Evolutionary conservation across 495 filamentous ascomycete species (phyloP).

Genomic region (Durotheca rogersii): DNA sequence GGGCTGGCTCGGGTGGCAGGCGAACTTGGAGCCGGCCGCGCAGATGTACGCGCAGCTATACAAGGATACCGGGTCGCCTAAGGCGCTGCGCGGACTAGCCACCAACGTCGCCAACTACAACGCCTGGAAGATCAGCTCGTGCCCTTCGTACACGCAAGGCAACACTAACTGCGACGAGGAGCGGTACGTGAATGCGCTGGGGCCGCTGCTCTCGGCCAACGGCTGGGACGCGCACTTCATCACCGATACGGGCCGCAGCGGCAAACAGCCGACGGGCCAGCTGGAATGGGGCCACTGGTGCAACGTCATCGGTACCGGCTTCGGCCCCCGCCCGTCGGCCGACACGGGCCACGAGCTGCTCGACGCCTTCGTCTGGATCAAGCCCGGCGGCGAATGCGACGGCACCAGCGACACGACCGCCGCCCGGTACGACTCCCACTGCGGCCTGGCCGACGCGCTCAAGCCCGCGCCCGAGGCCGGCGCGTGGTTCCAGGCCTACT

Average conservation of each 20-base stretch:
- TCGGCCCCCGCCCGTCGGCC: constrained; percentile 63
- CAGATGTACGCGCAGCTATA: constrained; percentile 61
- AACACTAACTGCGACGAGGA: constrained; percentile 61
- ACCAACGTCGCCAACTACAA: constrained; percentile 82
- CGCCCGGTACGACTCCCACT: constrained; percentile 62
- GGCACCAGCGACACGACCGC: constrained; percentile 60
- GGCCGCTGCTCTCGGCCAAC: constrained; percentile 54
- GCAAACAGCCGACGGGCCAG: constrained; percentile 58
- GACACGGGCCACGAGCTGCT: constrained; percentile 59
- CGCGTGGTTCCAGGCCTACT: constrained; percentile 71
- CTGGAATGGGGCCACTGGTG: constrained; percentile 75
- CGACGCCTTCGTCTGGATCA: constrained; percentile 78
- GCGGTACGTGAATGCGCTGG: constrained; percentile 63
- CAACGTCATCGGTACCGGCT: constrained; percentile 67
- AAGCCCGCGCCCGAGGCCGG: constrained; percentile 68
- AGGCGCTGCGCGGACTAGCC: constrained; percentile 63
- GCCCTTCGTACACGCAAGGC: constrained; percentile 56
- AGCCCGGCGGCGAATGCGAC: constrained; percentile 76
- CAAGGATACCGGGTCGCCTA: constrained; percentile 57
- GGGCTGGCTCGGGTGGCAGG: constrained; percentile 79
- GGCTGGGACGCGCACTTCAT: constrained; percentile 69
- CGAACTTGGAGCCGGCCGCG: constrained; percentile 63
- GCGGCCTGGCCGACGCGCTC: constrained; percentile 51
- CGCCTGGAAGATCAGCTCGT: constrained; percentile 52
- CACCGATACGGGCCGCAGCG: constrained; percentile 46